Evolutionary conservation across 345 rosid genomes (phyloP), one percentile per base, ranked within the genome.

Genomic region (Ceriops tagal): DNA sequence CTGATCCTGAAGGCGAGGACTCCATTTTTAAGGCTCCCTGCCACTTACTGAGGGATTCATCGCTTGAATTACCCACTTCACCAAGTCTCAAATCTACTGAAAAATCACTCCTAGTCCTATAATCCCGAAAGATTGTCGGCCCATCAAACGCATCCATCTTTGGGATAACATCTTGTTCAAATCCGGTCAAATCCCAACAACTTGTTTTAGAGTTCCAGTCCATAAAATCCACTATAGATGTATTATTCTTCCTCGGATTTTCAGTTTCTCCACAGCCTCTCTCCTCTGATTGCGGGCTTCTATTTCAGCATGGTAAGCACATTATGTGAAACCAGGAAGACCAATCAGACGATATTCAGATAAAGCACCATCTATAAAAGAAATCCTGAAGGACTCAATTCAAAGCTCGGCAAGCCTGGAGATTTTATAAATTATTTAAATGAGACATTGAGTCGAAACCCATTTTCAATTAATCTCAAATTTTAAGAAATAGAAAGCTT

Each of bases 31-130:
- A 46, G 30, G 69, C 26, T 56, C 51, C 78, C 68, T 85, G 84
- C 83, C 79, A 83, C 73, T 83, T 81, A 56, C 70, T 60, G 56
- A 77, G 67, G 47, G 84, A 80, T 58, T 85, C 77, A 1, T 76
- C 73, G 28, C 57, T 70, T 5, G 84, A 75, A 74, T 76, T 79
- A 57, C 83, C 82, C 1, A 82, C 84, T 70, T 79, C 80, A 60
- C 91, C 96, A 66, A 91, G 97, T 80, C 89, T 87, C 80, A 91
- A 70, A 86, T 91, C 97, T 73, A 89, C 78, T 16, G 91, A 86
- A 64, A 89, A 91, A 11, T 77, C 83, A 69, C 84, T 83, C 62
- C 65, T 73, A 11, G 58, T 66, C 51, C 67, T 52, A 39, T 34
- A 66, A 69, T 51, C 80, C 76, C 75, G 82, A 55, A 72, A 75